Evolutionary conservation across 345 rosid genomes (phyloP), one percentile per base, ranked within the genome.

Genomic region (Corchorus capsularis): DNA sequence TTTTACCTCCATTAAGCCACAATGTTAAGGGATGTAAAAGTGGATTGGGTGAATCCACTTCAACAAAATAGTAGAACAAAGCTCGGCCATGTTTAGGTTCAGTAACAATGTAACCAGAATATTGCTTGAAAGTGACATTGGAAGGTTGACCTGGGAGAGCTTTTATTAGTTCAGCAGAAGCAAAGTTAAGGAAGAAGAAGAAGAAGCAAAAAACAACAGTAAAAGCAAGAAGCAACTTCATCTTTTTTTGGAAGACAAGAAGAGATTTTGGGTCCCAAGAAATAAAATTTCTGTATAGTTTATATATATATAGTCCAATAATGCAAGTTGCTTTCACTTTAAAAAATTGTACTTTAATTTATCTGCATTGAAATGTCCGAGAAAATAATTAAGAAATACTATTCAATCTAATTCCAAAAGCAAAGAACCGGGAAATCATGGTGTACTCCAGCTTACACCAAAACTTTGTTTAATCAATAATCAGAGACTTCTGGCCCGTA

Each of bases 11-110:
- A 49, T 68, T 49, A 17, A 68, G n/a, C 72, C 57, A 15, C 39
- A 68, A 49, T 22, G 72, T 68, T 49, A 68, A 49, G 57, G 57
- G 57, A 68, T 68, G 72, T 49, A 8, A 49, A 6, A 1, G 8
- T 15, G 72, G 72, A 32, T 49, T 32, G 11, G 72, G 56, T 3
- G 22, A 50, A 49, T 49, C 57, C 1, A 5, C 27, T 8, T 64
- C 50, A 27, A 64, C 69, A 41, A 41, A 64, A 49, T 64, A 64
- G 27, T 64, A 64, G 49, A 64, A 64, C 1, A 64, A n/a, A 64
- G 69, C 69, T 64, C 69, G 50, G 27, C 69, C 69, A 63, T 39
- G 68, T 63, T 17, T 13, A 39, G 69, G 69, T 64, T 64, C 32
- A 8, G 69, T 64, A 2, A 64, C 32, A 19, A 64, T 64, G 69